phyloP scores from a whole-genome alignment of 805 yeast genomes.

The Candida ascalaphidarum region DNA sequence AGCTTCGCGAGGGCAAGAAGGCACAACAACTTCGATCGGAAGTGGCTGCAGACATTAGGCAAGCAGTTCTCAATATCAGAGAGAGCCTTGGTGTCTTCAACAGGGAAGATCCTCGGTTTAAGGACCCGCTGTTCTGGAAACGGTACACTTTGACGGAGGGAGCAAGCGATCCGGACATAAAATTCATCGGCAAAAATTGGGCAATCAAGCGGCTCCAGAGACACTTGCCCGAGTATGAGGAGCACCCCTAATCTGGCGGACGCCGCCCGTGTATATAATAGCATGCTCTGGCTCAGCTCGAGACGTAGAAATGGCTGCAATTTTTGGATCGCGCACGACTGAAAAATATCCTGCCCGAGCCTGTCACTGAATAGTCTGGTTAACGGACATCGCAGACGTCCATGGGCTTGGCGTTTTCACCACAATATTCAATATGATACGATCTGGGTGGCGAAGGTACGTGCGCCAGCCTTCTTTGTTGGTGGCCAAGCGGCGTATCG shows the following conservation, averaged over 20 bases:
- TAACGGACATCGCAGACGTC: too few relatives aligned
- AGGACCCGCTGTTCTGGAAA: constrained; percentile 68
- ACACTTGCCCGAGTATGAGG: constrained; percentile 21
- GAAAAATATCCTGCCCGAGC: too few relatives aligned
- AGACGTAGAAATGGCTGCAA: too few relatives aligned
- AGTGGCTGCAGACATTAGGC: constrained; percentile 62
- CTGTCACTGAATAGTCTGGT: too few relatives aligned
- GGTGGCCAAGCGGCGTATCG: too few relatives aligned
- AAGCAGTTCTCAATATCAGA: constrained; percentile 44
- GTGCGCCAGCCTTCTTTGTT: too few relatives aligned
- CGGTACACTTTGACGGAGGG: constrained; percentile 59
- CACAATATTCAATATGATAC: too few relatives aligned
- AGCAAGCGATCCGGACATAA: constrained; percentile 53
- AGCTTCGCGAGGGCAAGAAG: constrained; percentile 52
- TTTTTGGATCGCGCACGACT: too few relatives aligned
- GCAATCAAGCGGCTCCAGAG: constrained; percentile 66
- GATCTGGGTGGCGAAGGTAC: too few relatives aligned
- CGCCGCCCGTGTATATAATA: too few relatives aligned
- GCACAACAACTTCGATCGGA: constrained; percentile 62
- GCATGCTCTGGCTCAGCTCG: too few relatives aligned
- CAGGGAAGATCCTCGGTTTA: constrained; percentile 63
- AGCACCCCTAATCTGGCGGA: constrained; percentile 4
- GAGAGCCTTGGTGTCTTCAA: constrained; percentile 33
- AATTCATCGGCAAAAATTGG: constrained; percentile 77
- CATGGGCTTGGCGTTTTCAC: too few relatives aligned